Base-by-base conservation (phyloP, 2,329 filamentous ascomycete genomes). In the Aspergillus sp. region DNA sequence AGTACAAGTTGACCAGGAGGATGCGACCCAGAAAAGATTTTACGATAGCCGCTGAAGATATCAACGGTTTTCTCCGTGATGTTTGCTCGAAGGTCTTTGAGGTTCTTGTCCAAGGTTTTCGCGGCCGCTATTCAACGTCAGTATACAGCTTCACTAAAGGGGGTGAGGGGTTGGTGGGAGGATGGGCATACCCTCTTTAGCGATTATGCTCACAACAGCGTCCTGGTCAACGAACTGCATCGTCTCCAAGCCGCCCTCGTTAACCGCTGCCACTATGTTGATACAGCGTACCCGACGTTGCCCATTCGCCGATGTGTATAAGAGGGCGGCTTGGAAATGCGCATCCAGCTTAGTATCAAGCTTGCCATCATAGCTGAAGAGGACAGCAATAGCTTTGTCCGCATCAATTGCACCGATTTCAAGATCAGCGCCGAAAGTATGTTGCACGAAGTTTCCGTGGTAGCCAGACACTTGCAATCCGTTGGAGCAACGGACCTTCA, bases 401-500 rank as follows among this genome's bases (percentile, higher is more conserved):
- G 91, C 88, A 72, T 98, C 95, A 52, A 98, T 87, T 52, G 90
- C 86, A 27, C 95, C 95, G 67, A 99, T 90, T 72, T 99, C 93
- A 45, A 99, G 84, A 75, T 99, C 95, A 3, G 93, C 92, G 11
- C 92, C 93, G 70, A 96, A 96, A 0, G 90, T 95, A 76, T 97
- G 92, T 70, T 99, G 95, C 51, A 96, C 85, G 71, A 98, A 99
- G 77, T 96, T 96, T 65, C 95, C 95, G 69, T 96, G 91, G 70
- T 99, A 99, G n/a, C 86, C 86, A 15, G 91, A 87, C 15, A 99
- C 89, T 72, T 99, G 95, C 52, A 99, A 81, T 17, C 95, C 95
- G 68, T 96, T 99, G 17, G 93, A 97, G 78, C 95, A 99, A 61
- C 95, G 89, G 57, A 99, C 93, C 80, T 99, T 99, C 91, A 99